Evolutionary conservation across 2,329 filamentous ascomycete genomes (phyloP).

Genomic region (Pseudogymnoascus sp.): DNA sequence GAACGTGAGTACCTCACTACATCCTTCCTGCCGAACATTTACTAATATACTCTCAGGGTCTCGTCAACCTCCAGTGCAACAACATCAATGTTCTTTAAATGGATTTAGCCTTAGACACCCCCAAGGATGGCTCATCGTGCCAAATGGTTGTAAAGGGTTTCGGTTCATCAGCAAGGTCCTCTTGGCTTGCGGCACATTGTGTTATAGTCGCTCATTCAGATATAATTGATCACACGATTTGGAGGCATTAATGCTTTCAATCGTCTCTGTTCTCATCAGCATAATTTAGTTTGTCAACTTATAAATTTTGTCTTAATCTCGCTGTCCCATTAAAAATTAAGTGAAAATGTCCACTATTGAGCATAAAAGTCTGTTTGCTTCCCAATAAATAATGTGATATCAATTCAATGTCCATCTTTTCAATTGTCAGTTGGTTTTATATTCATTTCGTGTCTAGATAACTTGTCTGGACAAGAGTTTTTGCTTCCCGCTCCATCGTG

Average conservation of each 20-base stretch:
- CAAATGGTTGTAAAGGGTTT: background rate
- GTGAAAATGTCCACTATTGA: background rate
- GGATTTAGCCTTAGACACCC: background rate
- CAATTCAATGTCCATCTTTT: background rate
- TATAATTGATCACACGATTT: background rate
- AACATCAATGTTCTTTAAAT: background rate
- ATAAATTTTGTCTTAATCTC: background rate
- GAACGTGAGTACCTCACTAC: background rate
- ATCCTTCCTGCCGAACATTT: background rate
- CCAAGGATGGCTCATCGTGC: background rate
- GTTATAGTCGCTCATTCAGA: background rate
- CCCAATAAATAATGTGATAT: background rate
- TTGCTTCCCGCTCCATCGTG: background rate
- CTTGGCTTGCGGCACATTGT: background rate
- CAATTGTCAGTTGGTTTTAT: background rate
- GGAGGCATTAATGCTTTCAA: background rate
- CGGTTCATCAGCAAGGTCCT: background rate
- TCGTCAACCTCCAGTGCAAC: background rate
- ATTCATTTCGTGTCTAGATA: background rate
- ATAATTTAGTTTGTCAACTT: background rate
- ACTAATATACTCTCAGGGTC: background rate
- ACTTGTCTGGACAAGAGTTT: background rate
- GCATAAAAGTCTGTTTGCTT: background rate
- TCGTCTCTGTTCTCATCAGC: background rate
- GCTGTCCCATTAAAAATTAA: background rate